Evolutionary conservation across 75 land plant species (phyloP), one percentile per base, ranked within the genome.

Genomic region (Selaginella moellendorffii): DNA sequence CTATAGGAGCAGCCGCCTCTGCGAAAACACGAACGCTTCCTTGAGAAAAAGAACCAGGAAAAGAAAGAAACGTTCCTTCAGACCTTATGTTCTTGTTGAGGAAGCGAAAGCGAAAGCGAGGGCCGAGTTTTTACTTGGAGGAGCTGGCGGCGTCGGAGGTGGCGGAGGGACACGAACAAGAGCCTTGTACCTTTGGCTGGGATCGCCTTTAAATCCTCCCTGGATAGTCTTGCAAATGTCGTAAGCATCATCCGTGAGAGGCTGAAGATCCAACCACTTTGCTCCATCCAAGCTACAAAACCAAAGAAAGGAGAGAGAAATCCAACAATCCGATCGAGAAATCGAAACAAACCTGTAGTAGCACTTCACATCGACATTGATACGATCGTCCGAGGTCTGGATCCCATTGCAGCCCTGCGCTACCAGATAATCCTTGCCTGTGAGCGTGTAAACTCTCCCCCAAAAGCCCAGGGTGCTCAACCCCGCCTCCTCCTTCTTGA

Each of bases 181-280:
- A 19, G 69, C 73, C 31, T 63, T 52, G 22, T 54, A 65, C 10
- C 56, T 53, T 21, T 66, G 74, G 58, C 74, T 66, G 5, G 77
- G 73, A 28, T 75, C 77, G 27, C 77, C 77, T 28, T 63, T 70
- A 60, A 75, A 66, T 8, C 74, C 64, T 29, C 77, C 77, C 63
- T 72, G 65, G 36, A 65, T 64, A 10, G 36, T 53, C 53, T 70
- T 70, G 69, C 73, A 75, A 51, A 70, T 52, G 2, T 61, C 22
- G 54, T 61, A 66, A 24, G 56, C 59, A 21, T 70, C 73, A 0
- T 75, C 77, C 29, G 68, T 53, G 31, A 63, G 73, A 14, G 66
- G 36, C 58, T 75, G 77, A 27, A 75, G 56, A 30, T 75, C 77
- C 65, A 75, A 53, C 77, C 77, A 75, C 53, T 29, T 59, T 61